Conservation (phyloP, 2,329 filamentous ascomycete genomes). For the Leptoxyphium fumago region DNA sequence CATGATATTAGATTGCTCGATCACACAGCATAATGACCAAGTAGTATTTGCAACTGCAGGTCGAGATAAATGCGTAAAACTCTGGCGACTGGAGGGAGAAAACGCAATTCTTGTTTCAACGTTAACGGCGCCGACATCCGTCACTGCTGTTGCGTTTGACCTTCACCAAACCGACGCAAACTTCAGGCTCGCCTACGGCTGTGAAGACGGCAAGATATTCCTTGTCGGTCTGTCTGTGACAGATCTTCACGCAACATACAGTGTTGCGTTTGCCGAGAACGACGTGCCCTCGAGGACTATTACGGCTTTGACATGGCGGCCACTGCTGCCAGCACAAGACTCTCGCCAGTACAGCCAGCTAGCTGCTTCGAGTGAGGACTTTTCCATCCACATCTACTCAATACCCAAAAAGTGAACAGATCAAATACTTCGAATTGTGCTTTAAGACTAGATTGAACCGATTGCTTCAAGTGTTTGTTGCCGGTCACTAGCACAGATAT, state of each 20-base stretch:
- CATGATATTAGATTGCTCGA: conserved; percentile 83
- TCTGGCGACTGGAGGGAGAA: conserved; percentile 32
- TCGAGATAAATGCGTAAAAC: conserved; percentile 65
- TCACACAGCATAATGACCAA: conserved; percentile 44
- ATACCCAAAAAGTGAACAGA: not conserved
- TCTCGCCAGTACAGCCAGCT: not conserved
- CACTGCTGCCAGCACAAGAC: not conserved
- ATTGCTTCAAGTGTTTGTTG: no score
- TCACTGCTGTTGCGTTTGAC: conserved; percentile 21
- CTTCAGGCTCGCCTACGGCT: conserved; percentile 13
- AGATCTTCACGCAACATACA: not conserved
- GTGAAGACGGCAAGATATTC: conserved; percentile 14
- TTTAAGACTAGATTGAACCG: no score
- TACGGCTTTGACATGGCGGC: not conserved
- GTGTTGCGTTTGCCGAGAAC: not conserved
- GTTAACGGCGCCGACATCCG: conserved; percentile 13
- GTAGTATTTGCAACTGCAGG: conserved; percentile 71
- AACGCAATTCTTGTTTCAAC: conserved; percentile 11
- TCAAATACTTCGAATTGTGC: no score
- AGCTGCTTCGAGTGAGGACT: not conserved
- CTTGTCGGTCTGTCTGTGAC: not conserved
- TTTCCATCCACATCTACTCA: not conserved
- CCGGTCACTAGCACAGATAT: no score
- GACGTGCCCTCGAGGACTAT: not conserved
- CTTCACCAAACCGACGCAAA: not conserved